Evolutionary conservation across 2,329 filamentous ascomycete species (phyloP), one percentile per base, ranked within the genome.

Genomic region (Epichloe brachyelytri): DNA sequence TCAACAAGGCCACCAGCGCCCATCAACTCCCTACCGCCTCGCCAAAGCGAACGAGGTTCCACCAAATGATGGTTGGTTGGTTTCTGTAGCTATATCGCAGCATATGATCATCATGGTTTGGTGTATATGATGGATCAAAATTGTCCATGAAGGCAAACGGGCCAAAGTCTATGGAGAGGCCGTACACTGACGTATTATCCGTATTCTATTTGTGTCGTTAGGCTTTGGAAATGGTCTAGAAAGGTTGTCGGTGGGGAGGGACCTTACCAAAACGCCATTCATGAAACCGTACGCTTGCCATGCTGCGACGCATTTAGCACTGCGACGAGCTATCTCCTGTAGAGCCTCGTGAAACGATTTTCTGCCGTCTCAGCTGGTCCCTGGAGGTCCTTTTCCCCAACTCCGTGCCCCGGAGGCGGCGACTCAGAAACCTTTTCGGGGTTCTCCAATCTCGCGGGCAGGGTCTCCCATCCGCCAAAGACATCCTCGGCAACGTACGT

Each of bases 251-350:
- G 4, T 39, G 14, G n/a, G 22, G 7, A 5, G 22, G 11, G 7
- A 11, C 56, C 63, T 55, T 57, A 70, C 68, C 52, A 98, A 74
- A 4, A 98, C 93, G 44, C 93, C 93, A 61, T 98, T 98, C 77
- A 95, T 97, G 71, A 98, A 98, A n/a, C 88, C 93, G 62, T 97
- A 97, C 0, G 88, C 89, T 71, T 98, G 94, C 91, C 93, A 97
- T 58, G 85, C 79, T 11, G 93, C 93, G 2, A 97, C 90, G 0
- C 86, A 94, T 53, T 77, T 75, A 1, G 93, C 93, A 63, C 96
- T 98, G 34, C 87, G 80, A 41, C 88, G 81, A 4, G 83, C 82
- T 51, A 98, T 83, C 61, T 95, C 89, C 93, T 83, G 66, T 94
- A 98, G 1, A 98, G 71, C 15, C 90, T 78, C 0, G 85, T 76